Percentiles rank a stretch among this genome's conserved stretches.
phyloP scores from a whole-genome alignment of 768 basidiomycete species.

The Tephrocybe sp. region DNA sequence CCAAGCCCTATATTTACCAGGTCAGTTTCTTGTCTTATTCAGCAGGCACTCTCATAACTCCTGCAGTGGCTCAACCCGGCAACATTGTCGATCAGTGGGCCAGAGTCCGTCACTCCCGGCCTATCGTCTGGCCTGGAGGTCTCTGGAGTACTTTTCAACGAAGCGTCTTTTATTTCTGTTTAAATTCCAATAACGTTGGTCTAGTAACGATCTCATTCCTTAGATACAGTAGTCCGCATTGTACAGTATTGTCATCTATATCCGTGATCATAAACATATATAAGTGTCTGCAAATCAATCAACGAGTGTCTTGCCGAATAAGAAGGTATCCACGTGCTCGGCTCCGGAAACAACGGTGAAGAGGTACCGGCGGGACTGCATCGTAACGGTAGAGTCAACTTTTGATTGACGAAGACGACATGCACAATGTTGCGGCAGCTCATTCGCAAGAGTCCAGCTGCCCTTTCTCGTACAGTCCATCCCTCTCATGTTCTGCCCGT shows the following conservation, averaged over 20 bases:
- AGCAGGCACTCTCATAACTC: not conserved
- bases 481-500: slow-evolving; percentile 6
- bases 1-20: slow-evolving; percentile 95
- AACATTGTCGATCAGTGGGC: slow-evolving; percentile 43
- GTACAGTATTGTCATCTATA: slow-evolving; percentile 9
- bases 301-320: not conserved
- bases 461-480: slow-evolving; percentile 15
- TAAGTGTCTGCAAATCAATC: not conserved
- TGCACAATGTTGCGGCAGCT: slow-evolving; percentile 57
- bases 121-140: slow-evolving; percentile 47
- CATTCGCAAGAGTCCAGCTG: slow-evolving; percentile 27
- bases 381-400: slow-evolving; percentile 3
- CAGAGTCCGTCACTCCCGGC: slow-evolving; percentile 37
- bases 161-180: slow-evolving; percentile 81
- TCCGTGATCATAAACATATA: too few relatives aligned
- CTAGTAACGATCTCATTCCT: slow-evolving; percentile 61
- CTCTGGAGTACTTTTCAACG: slow-evolving; percentile 78
- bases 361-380: not conserved
- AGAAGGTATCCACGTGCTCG: not conserved
- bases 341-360: not conserved
- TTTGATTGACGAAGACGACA: slow-evolving; percentile 19
- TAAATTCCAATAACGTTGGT: not conserved
- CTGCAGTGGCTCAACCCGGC: slow-evolving; percentile 49
- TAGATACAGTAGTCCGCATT: slow-evolving; percentile 80
- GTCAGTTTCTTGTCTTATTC: slow-evolving; percentile 37